Evolutionary conservation across 495 filamentous ascomycete genomes (phyloP).

Genomic region (Baudoinia panamericana): DNA sequence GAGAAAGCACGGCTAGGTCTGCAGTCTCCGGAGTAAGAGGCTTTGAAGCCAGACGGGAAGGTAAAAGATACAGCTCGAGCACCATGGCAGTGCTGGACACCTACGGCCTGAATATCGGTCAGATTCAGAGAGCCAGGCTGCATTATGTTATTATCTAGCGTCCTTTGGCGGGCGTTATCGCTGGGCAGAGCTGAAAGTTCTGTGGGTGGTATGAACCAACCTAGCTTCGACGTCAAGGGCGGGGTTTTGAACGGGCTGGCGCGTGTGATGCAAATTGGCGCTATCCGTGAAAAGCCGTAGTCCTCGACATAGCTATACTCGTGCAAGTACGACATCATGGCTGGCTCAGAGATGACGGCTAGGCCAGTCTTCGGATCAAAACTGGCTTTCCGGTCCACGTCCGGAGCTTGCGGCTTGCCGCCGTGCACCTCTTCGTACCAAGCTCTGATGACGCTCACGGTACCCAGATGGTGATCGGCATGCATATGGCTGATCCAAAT

Average conservation of each 20-base stretch:
- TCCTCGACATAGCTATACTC: conserved; percentile 72
- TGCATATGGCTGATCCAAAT: conserved; percentile 95
- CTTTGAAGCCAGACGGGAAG: conserved; percentile 58
- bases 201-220: conserved; percentile 16
- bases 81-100: conserved; percentile 65
- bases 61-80: conserved; percentile 64
- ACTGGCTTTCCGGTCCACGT: conserved; percentile 10
- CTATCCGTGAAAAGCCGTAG: conserved; percentile 50
- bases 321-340: conserved; percentile 57
- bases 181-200: background rate
- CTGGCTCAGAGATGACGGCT: conserved; percentile 45
- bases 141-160: background rate
- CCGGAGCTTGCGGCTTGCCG: conserved; percentile 11
- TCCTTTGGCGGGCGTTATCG: background rate
- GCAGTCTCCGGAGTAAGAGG: conserved; percentile 88
- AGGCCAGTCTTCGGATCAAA: conserved; percentile 35
- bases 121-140: conserved; percentile 30
- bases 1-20: conserved; percentile 60
- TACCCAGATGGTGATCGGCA: conserved; percentile 91
- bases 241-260: conserved; percentile 4
- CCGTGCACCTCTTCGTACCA: conserved; percentile 46
- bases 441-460: conserved; percentile 59
- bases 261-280: conserved; percentile 32
- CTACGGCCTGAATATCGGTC: conserved; percentile 41
- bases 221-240: conserved; percentile 3